Evolutionary conservation across 345 rosid genomes (phyloP), one percentile per base, ranked within the genome.

Genomic region (Corymbia maculata): DNA sequence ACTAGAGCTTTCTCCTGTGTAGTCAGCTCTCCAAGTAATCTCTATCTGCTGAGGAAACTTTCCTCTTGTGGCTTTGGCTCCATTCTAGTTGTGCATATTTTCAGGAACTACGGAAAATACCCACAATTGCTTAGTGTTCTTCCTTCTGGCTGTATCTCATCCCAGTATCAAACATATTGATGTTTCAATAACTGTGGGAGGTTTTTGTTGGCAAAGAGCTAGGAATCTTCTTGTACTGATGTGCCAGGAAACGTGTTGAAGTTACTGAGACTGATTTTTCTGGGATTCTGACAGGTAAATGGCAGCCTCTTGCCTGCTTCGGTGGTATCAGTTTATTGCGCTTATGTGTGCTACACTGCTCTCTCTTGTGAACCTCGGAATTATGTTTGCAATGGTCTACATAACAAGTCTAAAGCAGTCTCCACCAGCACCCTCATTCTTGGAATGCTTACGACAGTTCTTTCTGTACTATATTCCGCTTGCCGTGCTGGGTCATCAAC

Each of bases 251-350:
- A 75, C 15, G 5, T 53, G 51, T 49, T 87, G 30, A 61, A 19
- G 70, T 52, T 49, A 8, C 59, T 55, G 64, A 16, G 30, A n/a
- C 44, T 82, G 66, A 80, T 85, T 89, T 85, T 47, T n/a, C 57
- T 85, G 91, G 85, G 87, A 89, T 84, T 87, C 88, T 70, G 79
- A 87, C 92, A 96, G 98, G 95, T 98, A 80, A 98, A 97, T 79
- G 99, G 99, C 66, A 98, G 99, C 92, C 99, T 98, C 87, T 94
- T 98, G 93, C 99, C 99, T 21, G 99, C 99, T 64, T 94, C 99
- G 4, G 97, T 98, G 89, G 93, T 97, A 91, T 95, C 99, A 9
- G 92, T 96, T 80, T 98, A 98, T 85, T 97, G 99, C 92, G 97
- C 98, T 85, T 96, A 98, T 91, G 95, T 98, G 87, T 98, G 99